A percentile compares a stretch with the other conserved stretches of the same genome.
These are phyloP conservation scores for Salix suchowensis DNA, from an alignment of 345 rosid genomes.

Conservation along the genomic window DNA sequence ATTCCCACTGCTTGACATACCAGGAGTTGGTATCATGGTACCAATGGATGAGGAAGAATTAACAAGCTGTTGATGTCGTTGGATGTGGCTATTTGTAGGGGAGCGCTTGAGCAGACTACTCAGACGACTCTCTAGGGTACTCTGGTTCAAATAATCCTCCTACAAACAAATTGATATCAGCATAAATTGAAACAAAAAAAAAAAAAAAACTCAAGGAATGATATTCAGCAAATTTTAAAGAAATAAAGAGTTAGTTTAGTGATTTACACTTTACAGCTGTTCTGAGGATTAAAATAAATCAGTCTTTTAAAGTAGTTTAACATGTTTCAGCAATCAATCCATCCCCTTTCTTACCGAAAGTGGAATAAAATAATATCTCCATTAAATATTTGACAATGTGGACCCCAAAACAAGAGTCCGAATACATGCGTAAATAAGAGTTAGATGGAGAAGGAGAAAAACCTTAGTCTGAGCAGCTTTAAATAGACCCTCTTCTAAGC, in stretches of 20 bases:
- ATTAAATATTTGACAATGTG: too few species aligned
- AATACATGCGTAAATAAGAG: neutral
- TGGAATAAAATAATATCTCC: neutral
- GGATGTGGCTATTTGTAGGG: constrained; percentile 35
- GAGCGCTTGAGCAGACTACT: constrained; percentile 39
- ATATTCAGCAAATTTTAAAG: neutral
- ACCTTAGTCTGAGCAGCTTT: constrained; percentile 71
- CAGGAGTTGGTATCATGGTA: constrained; percentile 94
- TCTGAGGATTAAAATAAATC: neutral
- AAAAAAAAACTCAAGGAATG: constrained; percentile 8
- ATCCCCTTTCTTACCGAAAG: neutral
- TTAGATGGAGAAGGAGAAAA: constrained; percentile 1
- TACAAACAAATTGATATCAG: constrained; percentile 18
- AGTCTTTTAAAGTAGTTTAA: neutral
- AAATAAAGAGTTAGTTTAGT: neutral
- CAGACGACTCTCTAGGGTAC: constrained; percentile 68
- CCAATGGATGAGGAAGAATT: constrained; percentile 58
- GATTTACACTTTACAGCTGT: neutral
- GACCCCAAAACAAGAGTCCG: neutral
- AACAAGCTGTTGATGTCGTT: constrained; percentile 46
- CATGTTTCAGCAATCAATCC: neutral
- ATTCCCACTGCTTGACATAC: constrained; percentile 60
- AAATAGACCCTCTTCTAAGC: constrained; percentile 83
- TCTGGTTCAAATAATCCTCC: constrained; percentile 76
- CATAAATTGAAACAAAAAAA: constrained; percentile 13